These are phyloP conservation scores for Rauvolfia tetraphylla DNA, from an alignment of 257 asterid species.

Conservation along the genomic window DNA sequence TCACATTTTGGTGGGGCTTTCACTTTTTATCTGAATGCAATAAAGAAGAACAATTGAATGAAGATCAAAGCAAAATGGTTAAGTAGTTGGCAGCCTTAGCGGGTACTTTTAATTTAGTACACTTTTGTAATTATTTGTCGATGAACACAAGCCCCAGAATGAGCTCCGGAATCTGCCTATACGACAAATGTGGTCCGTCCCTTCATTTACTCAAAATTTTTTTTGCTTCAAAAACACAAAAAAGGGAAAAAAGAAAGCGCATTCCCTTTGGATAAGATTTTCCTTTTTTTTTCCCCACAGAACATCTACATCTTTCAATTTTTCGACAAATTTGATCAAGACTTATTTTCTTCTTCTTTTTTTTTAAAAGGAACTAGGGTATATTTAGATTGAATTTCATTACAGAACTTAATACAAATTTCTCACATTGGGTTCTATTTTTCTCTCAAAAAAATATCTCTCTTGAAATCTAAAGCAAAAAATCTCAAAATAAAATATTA, in stretches of 20 bases:
- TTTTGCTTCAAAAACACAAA: not conserved
- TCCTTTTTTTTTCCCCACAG: no score
- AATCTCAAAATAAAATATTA: no score
- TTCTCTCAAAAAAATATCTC: no score
- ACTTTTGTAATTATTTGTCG: slow-evolving; percentile 1
- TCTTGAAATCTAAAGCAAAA: no score
- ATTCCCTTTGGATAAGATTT: slow-evolving; percentile 2
- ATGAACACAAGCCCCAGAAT: slow-evolving; percentile 6
- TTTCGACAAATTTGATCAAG: no score
- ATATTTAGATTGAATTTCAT: no score
- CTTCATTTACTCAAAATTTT: not conserved
- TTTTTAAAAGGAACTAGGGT: no score
- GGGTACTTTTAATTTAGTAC: slow-evolving; percentile 5
- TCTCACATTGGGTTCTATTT: no score
- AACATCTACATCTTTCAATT: no score
- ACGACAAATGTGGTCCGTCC: slow-evolving; percentile 24
- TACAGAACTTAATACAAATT: no score
- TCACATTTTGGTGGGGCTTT: not conserved
- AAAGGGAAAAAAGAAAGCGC: no score
- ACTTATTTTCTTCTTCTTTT: no score
- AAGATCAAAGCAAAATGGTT: not conserved
- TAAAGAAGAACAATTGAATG: not conserved
- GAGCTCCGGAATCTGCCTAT: slow-evolving; percentile 6
- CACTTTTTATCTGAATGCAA: not conserved
- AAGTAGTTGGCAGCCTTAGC: slow-evolving; percentile 11